Percentiles rank a stretch among this genome's conserved stretches.
These are phyloP conservation scores for Fraxinus paxiana DNA, from an alignment of 305 asterid genomes.

Conservation along the genomic window DNA sequence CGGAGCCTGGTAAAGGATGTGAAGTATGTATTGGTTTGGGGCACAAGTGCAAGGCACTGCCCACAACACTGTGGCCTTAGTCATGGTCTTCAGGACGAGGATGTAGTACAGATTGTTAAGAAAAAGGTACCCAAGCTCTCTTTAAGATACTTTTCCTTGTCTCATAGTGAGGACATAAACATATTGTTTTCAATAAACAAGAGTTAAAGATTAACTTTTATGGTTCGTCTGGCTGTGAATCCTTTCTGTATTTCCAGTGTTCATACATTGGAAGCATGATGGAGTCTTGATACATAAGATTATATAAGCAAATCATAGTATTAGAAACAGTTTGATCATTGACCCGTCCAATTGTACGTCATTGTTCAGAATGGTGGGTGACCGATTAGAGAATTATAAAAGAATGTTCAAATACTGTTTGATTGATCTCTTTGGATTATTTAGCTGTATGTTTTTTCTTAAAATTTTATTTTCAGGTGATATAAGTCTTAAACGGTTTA, in stretches of 20 bases:
- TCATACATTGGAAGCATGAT: background rate
- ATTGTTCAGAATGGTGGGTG: background rate
- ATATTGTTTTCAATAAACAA: background rate
- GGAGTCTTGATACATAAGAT: background rate
- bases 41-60: constrained; percentile 84
- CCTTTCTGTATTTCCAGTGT: background rate
- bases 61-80: constrained; percentile 95
- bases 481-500: background rate
- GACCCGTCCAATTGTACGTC: background rate
- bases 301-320: background rate
- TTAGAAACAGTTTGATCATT: background rate
- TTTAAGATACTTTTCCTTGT: background rate
- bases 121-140: constrained; percentile 60
- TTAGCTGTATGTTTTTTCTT: background rate
- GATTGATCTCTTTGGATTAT: background rate
- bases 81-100: constrained; percentile 83
- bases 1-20: constrained; percentile 92
- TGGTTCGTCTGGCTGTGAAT: background rate
- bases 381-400: background rate
- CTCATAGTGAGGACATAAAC: background rate
- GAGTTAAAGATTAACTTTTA: background rate
- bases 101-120: constrained; percentile 95
- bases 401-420: background rate
- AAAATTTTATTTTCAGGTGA: background rate
- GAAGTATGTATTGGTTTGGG: constrained; percentile 95